Evolutionary conservation across 495 filamentous ascomycete species (phyloP).

Genomic region (Tuber melanosporum): DNA sequence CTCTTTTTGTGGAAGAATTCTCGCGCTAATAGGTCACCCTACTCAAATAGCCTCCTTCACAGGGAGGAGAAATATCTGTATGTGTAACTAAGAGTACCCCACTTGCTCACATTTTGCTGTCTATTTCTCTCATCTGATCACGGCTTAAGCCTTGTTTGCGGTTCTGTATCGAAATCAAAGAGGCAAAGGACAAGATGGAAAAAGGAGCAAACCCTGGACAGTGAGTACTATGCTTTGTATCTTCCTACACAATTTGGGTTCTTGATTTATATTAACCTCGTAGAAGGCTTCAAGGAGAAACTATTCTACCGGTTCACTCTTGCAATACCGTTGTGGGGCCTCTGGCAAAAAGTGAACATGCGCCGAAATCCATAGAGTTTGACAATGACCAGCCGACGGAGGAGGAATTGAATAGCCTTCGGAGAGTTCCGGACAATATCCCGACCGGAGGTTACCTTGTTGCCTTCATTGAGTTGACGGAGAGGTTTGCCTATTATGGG

Average conservation of each 20-base stretch:
- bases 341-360: not conserved
- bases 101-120: not conserved
- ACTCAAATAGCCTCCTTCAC: not conserved
- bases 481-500: constrained; percentile 75
- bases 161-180: not conserved
- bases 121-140: not conserved
- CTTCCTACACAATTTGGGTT: not conserved
- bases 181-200: not conserved
- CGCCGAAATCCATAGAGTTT: not conserved
- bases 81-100: not conserved
- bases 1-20: not conserved
- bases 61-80: not conserved
- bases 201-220: not conserved
- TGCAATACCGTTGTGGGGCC: not conserved
- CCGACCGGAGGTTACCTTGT: constrained; percentile 62
- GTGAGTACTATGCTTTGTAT: not conserved
- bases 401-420: constrained; percentile 56
- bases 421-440: constrained; percentile 59
- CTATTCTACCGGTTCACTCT: not conserved
- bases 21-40: not conserved
- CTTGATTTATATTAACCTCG: not conserved
- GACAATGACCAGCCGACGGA: constrained; percentile 49
- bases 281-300: not conserved
- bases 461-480: constrained; percentile 68
- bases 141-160: no score